Conservation (phyloP, 208 protist species). For the Leishmania mexicana region DNA sequence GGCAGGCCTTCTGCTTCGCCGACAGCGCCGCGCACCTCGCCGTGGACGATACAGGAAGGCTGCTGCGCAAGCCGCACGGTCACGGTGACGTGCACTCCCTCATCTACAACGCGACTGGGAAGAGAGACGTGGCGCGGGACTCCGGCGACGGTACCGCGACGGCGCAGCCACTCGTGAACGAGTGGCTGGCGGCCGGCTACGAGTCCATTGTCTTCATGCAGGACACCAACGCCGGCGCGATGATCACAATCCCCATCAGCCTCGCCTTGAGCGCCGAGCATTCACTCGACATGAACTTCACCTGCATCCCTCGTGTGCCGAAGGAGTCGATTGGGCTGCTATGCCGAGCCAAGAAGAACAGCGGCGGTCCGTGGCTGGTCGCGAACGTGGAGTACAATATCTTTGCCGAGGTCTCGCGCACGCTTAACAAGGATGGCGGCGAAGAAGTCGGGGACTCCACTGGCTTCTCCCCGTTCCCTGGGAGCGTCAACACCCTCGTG, state of each 20-base stretch:
- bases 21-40: slow-evolving; percentile 80
- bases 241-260: slow-evolving; percentile 71
- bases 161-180: slow-evolving; percentile 39
- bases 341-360: slow-evolving; percentile 34
- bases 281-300: slow-evolving; percentile 88
- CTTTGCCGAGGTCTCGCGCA: slow-evolving; percentile 63
- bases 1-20: slow-evolving; percentile 86
- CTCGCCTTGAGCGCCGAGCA: slow-evolving; percentile 77
- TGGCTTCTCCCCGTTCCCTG: slow-evolving; percentile 86
- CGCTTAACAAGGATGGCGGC: slow-evolving; percentile 45
- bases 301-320: slow-evolving; percentile 86
- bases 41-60: slow-evolving; percentile 53
- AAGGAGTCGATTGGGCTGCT: slow-evolving; percentile 85
- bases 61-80: slow-evolving; percentile 92
- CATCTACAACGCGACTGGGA: slow-evolving; percentile 51
- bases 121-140: not conserved
- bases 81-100: slow-evolving; percentile 95
- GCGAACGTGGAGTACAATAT: slow-evolving; percentile 89
- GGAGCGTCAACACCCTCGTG: slow-evolving; percentile 93
- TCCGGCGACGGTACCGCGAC: not conserved
- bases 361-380: slow-evolving; percentile 38
- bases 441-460: slow-evolving; percentile 38
- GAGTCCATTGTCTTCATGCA: slow-evolving; percentile 92
- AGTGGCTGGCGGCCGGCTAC: slow-evolving; percentile 57
- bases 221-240: slow-evolving; percentile 91